phyloP scores from a whole-genome alignment of 2,329 filamentous ascomycete species.

The Sarocladiaceae sp. region DNA sequence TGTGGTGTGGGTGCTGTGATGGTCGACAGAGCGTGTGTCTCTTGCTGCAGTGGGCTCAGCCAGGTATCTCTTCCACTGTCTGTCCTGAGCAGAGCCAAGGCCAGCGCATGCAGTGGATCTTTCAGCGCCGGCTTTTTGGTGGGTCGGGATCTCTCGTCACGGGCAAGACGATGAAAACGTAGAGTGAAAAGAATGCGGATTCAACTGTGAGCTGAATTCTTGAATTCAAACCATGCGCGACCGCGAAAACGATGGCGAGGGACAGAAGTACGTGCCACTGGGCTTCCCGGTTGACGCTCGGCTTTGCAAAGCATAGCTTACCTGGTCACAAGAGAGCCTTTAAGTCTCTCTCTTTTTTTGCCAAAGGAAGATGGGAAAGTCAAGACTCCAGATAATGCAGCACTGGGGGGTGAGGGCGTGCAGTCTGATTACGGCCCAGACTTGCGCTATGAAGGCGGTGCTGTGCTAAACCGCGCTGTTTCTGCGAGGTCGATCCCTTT shows the following conservation, averaged over 20 bases:
- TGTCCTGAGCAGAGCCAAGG: not conserved
- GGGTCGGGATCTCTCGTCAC: not conserved
- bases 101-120: slow-evolving; percentile 1
- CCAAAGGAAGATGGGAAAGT: not conserved
- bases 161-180: not conserved
- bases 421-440: slow-evolving; percentile 1
- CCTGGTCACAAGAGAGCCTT: too few relatives aligned
- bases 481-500: slow-evolving; percentile 21
- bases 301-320: too few relatives aligned
- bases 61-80: not conserved
- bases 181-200: not conserved
- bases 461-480: slow-evolving; percentile 9
- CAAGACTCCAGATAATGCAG: slow-evolving; percentile 1
- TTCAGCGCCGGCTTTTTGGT: slow-evolving; percentile 4
- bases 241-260: too few relatives aligned
- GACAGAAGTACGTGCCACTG: too few relatives aligned
- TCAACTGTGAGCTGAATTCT: too few relatives aligned
- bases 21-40: not conserved
- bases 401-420: not conserved
- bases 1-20: slow-evolving; percentile 3
- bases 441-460: slow-evolving; percentile 5
- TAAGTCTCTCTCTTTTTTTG: not conserved
- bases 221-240: too few relatives aligned
- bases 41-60: not conserved
- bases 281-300: too few relatives aligned